Conservation (phyloP, 805 yeast species). For the Ogataea ramenticola region DNA sequence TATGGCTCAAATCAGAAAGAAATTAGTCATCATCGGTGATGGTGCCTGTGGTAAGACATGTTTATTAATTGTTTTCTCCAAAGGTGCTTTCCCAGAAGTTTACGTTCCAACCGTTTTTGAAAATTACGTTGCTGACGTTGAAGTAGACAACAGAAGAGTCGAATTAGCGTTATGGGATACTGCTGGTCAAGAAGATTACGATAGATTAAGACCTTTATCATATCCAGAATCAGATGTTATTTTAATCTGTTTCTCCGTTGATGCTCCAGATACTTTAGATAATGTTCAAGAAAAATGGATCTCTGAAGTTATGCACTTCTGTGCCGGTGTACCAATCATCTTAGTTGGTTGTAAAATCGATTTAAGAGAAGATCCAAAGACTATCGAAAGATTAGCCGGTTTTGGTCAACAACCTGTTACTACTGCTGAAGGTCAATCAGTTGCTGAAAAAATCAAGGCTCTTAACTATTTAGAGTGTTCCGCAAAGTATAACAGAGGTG, state of each 20-base stretch:
- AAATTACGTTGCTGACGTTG: slow-evolving; percentile 96
- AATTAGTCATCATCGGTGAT: slow-evolving; percentile 91
- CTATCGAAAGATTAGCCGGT: slow-evolving; percentile 66
- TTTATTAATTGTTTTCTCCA: slow-evolving; percentile 76
- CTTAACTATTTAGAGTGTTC: slow-evolving; percentile 85
- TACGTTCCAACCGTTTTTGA: slow-evolving; percentile 96
- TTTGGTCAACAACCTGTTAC: slow-evolving; percentile 78
- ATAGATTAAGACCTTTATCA: slow-evolving; percentile 82
- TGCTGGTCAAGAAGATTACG: slow-evolving; percentile 97
- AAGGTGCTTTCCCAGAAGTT: slow-evolving; percentile 89
- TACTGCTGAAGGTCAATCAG: slow-evolving; percentile 74
- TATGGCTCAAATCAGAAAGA: slow-evolving; percentile 58
- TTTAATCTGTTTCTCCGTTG: slow-evolving; percentile 84
- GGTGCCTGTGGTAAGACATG: slow-evolving; percentile 98
- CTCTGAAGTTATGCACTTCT: slow-evolving; percentile 86
- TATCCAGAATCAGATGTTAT: slow-evolving; percentile 92
- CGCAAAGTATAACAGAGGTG: slow-evolving; percentile 87
- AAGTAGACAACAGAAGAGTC: slow-evolving; percentile 83
- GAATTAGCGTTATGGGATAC: slow-evolving; percentile 97
- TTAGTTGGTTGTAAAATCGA: slow-evolving; percentile 90
- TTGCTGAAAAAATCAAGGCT: slow-evolving; percentile 87
- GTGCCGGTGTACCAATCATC: slow-evolving; percentile 90
- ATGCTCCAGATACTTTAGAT: slow-evolving; percentile 85
- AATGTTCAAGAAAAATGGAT: slow-evolving; percentile 96
- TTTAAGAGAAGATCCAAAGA: slow-evolving; percentile 73